Evolutionary conservation across 225 moss, liverwort and hornwort species (phyloP).

Genomic region (Anthoceros angustus): DNA sequence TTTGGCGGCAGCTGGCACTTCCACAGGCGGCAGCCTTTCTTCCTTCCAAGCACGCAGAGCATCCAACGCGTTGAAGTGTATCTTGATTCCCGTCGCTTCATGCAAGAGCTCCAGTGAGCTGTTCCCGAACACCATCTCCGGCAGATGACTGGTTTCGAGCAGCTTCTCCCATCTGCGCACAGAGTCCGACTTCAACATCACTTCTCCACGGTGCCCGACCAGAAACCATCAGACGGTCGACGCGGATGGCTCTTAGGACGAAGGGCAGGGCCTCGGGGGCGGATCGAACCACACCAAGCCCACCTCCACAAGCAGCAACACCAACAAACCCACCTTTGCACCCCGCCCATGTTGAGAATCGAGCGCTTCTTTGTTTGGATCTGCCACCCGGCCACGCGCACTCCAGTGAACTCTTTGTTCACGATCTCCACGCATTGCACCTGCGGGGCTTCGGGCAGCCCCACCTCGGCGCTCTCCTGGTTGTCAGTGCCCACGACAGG

Average conservation of each 20-base stretch:
- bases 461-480: neutral
- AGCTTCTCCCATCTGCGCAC: constrained; percentile 63
- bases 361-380: constrained; percentile 21
- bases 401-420: constrained; percentile 14
- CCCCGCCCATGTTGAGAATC: constrained; percentile 31
- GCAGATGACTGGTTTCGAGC: constrained; percentile 68
- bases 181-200: neutral
- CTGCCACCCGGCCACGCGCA: constrained; percentile 25
- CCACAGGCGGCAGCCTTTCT: constrained; percentile 70
- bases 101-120: constrained; percentile 70
- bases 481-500: neutral
- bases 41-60: constrained; percentile 75
- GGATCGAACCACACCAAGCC: neutral
- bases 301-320: neutral
- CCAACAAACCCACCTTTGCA: constrained; percentile 15
- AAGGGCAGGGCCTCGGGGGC: neutral
- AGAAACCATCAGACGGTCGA: neutral
- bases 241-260: neutral
- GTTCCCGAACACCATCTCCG: constrained; percentile 93
- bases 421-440: constrained; percentile 19
- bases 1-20: constrained; percentile 85
- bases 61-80: constrained; percentile 80
- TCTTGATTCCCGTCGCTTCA: constrained; percentile 56
- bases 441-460: neutral
- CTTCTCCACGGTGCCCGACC: neutral